phyloP scores from a whole-genome alignment of 2,329 filamentous ascomycete species.

The Ceratocystis cacaofunesta region DNA sequence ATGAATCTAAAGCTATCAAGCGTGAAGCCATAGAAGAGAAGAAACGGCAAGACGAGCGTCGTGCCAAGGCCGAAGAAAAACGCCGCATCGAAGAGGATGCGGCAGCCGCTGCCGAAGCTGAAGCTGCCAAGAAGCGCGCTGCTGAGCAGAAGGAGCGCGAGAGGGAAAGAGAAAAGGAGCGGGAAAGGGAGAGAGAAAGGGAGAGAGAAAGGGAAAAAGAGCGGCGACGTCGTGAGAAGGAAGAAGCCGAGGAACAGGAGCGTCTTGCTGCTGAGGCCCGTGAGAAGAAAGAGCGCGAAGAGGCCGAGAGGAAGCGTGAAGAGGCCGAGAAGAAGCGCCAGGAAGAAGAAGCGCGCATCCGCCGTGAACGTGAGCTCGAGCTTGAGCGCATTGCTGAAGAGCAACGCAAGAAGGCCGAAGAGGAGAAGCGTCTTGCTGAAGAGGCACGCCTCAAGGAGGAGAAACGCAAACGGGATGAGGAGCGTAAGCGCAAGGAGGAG shows the following conservation, averaged over 20 bases:
- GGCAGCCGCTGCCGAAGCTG: constrained; percentile 13
- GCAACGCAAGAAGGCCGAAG: constrained; percentile 23
- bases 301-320: constrained; percentile 23
- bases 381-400: constrained; percentile 8
- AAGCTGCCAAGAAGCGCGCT: constrained; percentile 19
- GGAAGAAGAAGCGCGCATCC: constrained; percentile 13
- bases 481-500: constrained; percentile 27
- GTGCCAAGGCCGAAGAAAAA: constrained; percentile 18
- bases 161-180: constrained; percentile 22
- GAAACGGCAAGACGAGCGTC: constrained; percentile 22
- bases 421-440: constrained; percentile 21
- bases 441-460: constrained; percentile 23
- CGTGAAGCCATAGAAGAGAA: constrained; percentile 23
- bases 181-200: too few relatives aligned
- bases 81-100: constrained; percentile 17
- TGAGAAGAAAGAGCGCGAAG: constrained; percentile 20
- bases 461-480: constrained; percentile 26
- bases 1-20: constrained; percentile 26
- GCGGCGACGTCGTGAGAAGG: constrained; percentile 12
- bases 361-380: constrained; percentile 7
- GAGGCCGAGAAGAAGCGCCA: constrained; percentile 24
- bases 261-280: constrained; percentile 13
- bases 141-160: constrained; percentile 24
- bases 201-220: constrained; percentile 10
- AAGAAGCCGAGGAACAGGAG: constrained; percentile 16